Evolutionary conservation across 257 asterid species (phyloP).

Genomic region (Plantago elongata): DNA sequence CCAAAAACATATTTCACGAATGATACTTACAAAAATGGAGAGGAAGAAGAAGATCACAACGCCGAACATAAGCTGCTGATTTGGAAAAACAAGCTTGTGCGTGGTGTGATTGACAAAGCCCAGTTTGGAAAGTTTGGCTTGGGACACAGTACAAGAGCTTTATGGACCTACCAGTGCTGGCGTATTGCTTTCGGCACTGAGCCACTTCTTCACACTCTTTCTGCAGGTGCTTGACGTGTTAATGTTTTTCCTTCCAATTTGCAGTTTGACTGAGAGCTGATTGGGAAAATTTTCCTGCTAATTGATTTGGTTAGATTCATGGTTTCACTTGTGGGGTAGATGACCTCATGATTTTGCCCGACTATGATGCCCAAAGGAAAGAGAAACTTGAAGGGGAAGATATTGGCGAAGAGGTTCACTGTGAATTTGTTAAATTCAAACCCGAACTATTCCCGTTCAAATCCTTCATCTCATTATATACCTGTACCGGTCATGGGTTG

Average conservation of each 20-base stretch:
- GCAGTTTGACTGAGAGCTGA: constrained; percentile 9
- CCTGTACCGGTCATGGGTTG: too few species aligned
- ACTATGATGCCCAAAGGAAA: constrained; percentile 67
- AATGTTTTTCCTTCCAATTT: constrained; percentile 9
- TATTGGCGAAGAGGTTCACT: constrained; percentile 95
- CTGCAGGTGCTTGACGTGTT: constrained; percentile 62
- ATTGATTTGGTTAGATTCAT: constrained; percentile 49
- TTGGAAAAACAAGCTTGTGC: constrained; percentile 90
- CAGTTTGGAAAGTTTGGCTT: constrained; percentile 96
- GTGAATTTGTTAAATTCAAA: constrained; percentile 73
- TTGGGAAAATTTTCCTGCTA: constrained; percentile 17
- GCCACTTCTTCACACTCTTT: constrained; percentile 81
- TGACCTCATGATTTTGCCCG: constrained; percentile 82
- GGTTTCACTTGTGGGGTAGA: constrained; percentile 97
- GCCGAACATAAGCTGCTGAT: constrained; percentile 76
- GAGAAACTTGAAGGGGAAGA: constrained; percentile 87
- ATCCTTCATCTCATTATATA: too few species aligned
- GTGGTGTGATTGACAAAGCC: constrained; percentile 97
- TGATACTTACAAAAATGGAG: constrained; percentile 28
- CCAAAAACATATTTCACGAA: constrained; percentile 66
- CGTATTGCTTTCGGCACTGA: constrained; percentile 78
- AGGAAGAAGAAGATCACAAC: constrained; percentile 58
- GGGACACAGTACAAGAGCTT: constrained; percentile 95
- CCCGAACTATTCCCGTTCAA: constrained; percentile 15
- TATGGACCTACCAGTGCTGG: constrained; percentile 92